phyloP scores from a whole-genome alignment of 139 green algal species.

The Haematococcus lacustris region DNA sequence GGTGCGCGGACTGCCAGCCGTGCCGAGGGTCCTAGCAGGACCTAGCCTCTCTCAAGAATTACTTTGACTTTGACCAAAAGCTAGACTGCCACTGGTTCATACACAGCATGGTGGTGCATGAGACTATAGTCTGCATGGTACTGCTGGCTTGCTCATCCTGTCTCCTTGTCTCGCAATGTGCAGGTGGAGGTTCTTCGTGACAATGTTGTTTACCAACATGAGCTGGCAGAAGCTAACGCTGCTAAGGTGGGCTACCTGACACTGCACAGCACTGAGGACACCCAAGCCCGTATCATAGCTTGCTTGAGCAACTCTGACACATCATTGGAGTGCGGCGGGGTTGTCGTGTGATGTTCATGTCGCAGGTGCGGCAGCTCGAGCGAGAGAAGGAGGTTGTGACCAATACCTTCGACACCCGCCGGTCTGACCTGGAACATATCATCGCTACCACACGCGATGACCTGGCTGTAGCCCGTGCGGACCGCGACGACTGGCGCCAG shows the following conservation, averaged over 20 bases:
- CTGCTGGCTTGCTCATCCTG: too few species aligned
- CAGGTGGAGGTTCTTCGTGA: constrained; percentile 35
- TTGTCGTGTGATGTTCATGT: neutral
- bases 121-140: too few species aligned
- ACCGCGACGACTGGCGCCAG: constrained; percentile 1
- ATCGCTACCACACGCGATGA: constrained; percentile 13
- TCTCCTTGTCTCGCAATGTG: too few species aligned
- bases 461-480: neutral
- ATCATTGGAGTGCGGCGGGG: neutral
- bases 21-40: too few species aligned
- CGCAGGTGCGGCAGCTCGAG: constrained; percentile 41
- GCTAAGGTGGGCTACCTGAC: constrained; percentile 42
- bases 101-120: too few species aligned
- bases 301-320: neutral
- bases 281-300: neutral
- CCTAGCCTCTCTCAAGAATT: too few species aligned
- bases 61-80: too few species aligned
- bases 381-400: constrained; percentile 43
- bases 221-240: constrained; percentile 37
- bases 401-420: constrained; percentile 26
- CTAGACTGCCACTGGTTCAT: too few species aligned
- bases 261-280: too few species aligned
- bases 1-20: too few species aligned
- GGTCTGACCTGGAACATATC: constrained; percentile 10
- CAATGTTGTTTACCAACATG: constrained; percentile 34